Evolutionary conservation across 2,329 filamentous ascomycete genomes (phyloP).

Genomic region (Bipolaris cookei): DNA sequence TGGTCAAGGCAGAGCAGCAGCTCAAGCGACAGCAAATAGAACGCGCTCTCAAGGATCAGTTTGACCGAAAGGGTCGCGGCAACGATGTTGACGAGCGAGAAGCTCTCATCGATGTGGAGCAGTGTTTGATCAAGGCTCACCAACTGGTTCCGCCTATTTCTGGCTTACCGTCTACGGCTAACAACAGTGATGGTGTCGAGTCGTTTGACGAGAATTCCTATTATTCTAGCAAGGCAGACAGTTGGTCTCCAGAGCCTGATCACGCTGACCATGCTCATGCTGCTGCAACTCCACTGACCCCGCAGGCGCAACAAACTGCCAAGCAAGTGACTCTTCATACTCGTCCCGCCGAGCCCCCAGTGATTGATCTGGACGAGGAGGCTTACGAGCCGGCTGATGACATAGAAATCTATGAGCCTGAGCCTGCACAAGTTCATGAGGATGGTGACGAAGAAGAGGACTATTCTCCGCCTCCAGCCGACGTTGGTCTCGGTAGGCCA

Average conservation of each 20-base stretch:
- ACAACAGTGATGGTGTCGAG: constrained; percentile 72
- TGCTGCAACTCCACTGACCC: constrained; percentile 41
- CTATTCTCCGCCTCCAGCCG: constrained; percentile 56
- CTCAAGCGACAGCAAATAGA: constrained; percentile 84
- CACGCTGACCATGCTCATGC: constrained; percentile 36
- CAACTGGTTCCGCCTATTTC: constrained; percentile 73
- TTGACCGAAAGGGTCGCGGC: constrained; percentile 65
- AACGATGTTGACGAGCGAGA: constrained; percentile 59
- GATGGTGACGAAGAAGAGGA: constrained; percentile 50
- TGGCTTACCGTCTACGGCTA: constrained; percentile 60
- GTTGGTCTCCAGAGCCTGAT: constrained; percentile 67
- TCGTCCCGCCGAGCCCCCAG: constrained; percentile 27
- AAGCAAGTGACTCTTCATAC: constrained; percentile 25
- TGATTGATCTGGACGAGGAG: constrained; percentile 49
- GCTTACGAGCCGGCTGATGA: constrained; percentile 49
- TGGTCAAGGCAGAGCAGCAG: constrained; percentile 81
- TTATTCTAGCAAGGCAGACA: constrained; percentile 89
- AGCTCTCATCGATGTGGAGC: constrained; percentile 51
- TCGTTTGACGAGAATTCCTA: constrained; percentile 94
- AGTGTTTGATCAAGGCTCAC: constrained; percentile 64
- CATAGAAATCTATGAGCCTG: constrained; percentile 49
- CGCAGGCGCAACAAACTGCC: constrained; percentile 34
- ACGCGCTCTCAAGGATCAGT: constrained; percentile 74
- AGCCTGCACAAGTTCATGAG: constrained; percentile 34
- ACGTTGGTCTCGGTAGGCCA: constrained; percentile 39